Evolutionary conservation across 1,139 yeast species (phyloP).

Genomic region (Pneumocystis wakefieldiae): DNA sequence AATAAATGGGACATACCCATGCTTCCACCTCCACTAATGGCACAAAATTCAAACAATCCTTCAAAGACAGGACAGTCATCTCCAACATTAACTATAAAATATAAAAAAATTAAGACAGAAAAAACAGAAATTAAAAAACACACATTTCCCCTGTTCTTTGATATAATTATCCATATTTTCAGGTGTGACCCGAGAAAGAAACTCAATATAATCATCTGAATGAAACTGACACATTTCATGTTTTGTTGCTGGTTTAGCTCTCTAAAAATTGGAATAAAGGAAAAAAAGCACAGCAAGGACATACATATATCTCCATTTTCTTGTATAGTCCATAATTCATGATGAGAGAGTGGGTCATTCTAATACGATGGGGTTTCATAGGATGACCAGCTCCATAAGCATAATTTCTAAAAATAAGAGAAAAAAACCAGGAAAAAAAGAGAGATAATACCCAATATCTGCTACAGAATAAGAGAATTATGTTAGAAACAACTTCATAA

Average conservation of each 20-base stretch:
- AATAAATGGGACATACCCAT: slow-evolving; percentile 29
- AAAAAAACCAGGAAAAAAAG: slow-evolving; percentile 43
- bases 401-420: slow-evolving; percentile 41
- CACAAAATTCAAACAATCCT: slow-evolving; percentile 88
- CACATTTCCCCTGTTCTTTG: slow-evolving; percentile 72
- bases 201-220: slow-evolving; percentile 92
- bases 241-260: slow-evolving; percentile 95
- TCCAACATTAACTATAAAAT: slow-evolving; percentile 54
- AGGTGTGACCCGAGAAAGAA: slow-evolving; percentile 82
- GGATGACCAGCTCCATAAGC: slow-evolving; percentile 98
- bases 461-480: neutral
- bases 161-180: slow-evolving; percentile 83
- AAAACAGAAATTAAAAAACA: neutral
- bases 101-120: neutral
- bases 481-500: neutral
- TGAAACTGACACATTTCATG: slow-evolving; percentile 98
- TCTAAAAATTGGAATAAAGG: slow-evolving; percentile 15
- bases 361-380: slow-evolving; percentile 94
- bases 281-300: slow-evolving; percentile 9
- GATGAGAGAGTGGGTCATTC: slow-evolving; percentile 94
- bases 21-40: slow-evolving; percentile 89
- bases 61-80: slow-evolving; percentile 96
- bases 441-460: neutral
- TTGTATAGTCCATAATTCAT: slow-evolving; percentile 95
- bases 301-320: slow-evolving; percentile 81